A percentile compares a stretch with the other conserved stretches of the same genome.
phyloP scores from a whole-genome alignment of 805 yeast genomes.

The Wickerhamiella slavikovae region DNA sequence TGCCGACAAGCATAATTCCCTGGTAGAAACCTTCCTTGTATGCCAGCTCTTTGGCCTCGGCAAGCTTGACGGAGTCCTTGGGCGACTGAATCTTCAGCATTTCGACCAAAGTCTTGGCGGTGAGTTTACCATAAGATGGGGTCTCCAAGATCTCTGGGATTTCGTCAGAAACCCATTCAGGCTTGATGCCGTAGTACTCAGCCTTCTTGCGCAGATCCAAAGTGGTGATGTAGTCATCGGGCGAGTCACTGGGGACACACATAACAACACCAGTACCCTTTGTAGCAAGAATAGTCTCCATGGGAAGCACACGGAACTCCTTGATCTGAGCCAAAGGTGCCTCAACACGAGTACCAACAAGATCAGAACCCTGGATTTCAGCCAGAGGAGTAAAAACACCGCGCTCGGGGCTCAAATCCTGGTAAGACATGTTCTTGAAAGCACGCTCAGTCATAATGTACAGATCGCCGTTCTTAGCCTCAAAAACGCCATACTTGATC shows the following conservation, averaged over 20 bases:
- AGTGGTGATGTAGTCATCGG: constrained; percentile 84
- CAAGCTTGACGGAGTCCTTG: constrained; percentile 69
- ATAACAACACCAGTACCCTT: constrained; percentile 99
- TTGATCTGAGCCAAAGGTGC: constrained; percentile 64
- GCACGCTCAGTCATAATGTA: constrained; percentile 86
- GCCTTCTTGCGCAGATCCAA: constrained; percentile 73
- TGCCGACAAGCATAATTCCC: constrained; percentile 64
- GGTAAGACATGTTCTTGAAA: constrained; percentile 92
- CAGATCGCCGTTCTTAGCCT: constrained; percentile 54
- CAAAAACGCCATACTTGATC: constrained; percentile 77
- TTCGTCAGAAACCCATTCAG: constrained; percentile 63
- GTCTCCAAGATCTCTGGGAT: constrained; percentile 51
- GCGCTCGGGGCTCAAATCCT: constrained; percentile 74
- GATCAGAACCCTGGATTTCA: constrained; percentile 42
- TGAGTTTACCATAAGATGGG: constrained; percentile 67
- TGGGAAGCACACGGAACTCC: constrained; percentile 70
- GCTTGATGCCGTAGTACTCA: constrained; percentile 67
- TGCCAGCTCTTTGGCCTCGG: constrained; percentile 82
- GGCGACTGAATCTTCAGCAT: constrained; percentile 86
- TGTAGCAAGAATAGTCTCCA: constrained; percentile 87
- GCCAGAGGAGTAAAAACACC: constrained; percentile 49
- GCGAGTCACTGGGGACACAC: constrained; percentile 97
- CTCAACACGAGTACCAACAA: constrained; percentile 69
- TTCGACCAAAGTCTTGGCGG: constrained; percentile 70
- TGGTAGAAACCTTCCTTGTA: constrained; percentile 93